These are phyloP conservation scores for Penicillium sp. DNA, from an alignment of 2,329 filamentous ascomycete genomes.

Conservation along the genomic window DNA sequence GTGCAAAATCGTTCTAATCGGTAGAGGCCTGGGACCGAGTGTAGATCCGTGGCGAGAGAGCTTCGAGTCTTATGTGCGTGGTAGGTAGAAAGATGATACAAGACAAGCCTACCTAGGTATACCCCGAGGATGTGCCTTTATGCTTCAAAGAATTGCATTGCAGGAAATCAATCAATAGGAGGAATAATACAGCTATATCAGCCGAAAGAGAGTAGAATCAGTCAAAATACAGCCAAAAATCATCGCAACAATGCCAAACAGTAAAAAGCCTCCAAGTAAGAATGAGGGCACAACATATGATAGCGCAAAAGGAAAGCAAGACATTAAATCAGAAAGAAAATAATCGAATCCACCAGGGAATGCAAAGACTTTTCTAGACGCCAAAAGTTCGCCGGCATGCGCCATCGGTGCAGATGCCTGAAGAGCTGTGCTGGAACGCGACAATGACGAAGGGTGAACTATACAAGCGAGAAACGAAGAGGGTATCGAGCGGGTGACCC, in stretches of 20 bases:
- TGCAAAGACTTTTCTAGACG: slow-evolving; percentile 23
- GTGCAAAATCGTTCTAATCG: slow-evolving; percentile 47
- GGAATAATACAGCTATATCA: slow-evolving; percentile 29
- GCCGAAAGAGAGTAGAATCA: slow-evolving; percentile 20
- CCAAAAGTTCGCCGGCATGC: slow-evolving; percentile 22
- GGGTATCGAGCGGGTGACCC: slow-evolving; percentile 28
- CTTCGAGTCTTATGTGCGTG: slow-evolving; percentile 29
- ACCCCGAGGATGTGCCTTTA: not conserved
- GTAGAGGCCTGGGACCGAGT: slow-evolving; percentile 37
- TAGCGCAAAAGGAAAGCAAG: slow-evolving; percentile 3
- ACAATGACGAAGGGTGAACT: slow-evolving; percentile 22
- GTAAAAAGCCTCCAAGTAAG: slow-evolving; percentile 13
- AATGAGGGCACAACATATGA: slow-evolving; percentile 7
- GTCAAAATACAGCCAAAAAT: slow-evolving; percentile 27
- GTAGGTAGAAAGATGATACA: not conserved
- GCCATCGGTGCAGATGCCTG: slow-evolving; percentile 19
- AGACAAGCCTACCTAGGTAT: not conserved
- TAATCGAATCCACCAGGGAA: slow-evolving; percentile 16
- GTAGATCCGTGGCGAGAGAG: slow-evolving; percentile 32
- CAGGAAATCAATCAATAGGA: slow-evolving; percentile 5
- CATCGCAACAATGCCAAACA: slow-evolving; percentile 13
- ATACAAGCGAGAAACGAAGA: slow-evolving; percentile 26
- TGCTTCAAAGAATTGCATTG: slow-evolving; percentile 14
- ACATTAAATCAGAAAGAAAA: slow-evolving; percentile 9
- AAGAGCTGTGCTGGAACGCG: slow-evolving; percentile 19